Evolutionary conservation across 345 rosid species (phyloP).

Genomic region (Gossypium mustelinum): DNA sequence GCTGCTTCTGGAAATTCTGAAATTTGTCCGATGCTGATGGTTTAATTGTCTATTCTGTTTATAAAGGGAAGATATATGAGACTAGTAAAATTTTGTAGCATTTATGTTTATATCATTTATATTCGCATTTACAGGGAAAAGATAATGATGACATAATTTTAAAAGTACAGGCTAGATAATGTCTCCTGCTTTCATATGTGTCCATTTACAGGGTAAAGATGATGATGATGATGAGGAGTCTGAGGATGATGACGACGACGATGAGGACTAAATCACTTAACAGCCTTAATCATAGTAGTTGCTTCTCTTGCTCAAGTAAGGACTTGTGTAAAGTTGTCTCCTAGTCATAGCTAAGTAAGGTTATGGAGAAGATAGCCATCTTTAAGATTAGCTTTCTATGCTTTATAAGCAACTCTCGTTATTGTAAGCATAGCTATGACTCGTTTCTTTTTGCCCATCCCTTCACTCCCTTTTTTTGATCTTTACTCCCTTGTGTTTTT

Average conservation of each 20-base stretch:
- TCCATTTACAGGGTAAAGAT: conserved; percentile 44
- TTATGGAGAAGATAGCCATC: conserved; percentile 23
- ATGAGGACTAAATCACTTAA: conserved; percentile 25
- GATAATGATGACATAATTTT: background rate
- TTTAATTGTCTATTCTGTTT: no score
- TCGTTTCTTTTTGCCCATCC: conserved; percentile 11
- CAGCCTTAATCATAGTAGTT: conserved; percentile 1
- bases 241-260: conserved; percentile 33
- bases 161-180: background rate
- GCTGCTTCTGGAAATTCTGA: no score
- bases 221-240: conserved; percentile 35
- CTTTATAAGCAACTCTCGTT: conserved; percentile 22
- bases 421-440: conserved; percentile 20
- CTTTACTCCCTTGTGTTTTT: background rate
- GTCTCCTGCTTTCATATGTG: background rate
- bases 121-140: background rate
- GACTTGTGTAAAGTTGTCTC: conserved; percentile 37
- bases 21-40: no score
- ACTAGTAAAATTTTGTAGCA: no score
- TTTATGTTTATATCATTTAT: no score
- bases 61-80: no score
- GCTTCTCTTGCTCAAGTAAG: conserved; percentile 19
- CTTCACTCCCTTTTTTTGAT: background rate
- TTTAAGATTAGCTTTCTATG: conserved; percentile 17
- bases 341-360: conserved; percentile 24